These are phyloP conservation scores for Fusarium heterosporum DNA, from an alignment of 2,329 filamentous ascomycete species.

Conservation along the genomic window DNA sequence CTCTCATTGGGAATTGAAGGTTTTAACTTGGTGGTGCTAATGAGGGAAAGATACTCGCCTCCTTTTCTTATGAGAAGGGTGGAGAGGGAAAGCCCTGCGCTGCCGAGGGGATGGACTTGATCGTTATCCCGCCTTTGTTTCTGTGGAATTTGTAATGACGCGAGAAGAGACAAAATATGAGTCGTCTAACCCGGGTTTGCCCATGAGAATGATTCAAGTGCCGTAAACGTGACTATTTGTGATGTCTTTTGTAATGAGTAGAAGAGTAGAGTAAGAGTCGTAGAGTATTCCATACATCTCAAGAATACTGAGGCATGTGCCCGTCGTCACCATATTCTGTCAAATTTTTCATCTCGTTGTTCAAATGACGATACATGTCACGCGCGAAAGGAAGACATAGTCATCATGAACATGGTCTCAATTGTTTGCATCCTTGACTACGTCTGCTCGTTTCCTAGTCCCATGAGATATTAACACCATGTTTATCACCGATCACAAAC, in stretches of 20 bases:
- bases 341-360: too few relatives aligned
- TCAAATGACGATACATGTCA: not conserved
- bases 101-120: constrained; percentile 87
- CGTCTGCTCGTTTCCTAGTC: constrained; percentile 31
- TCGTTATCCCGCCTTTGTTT: constrained; percentile 75
- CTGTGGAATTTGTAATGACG: constrained; percentile 42
- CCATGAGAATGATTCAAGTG: constrained; percentile 41
- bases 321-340: accelerated
- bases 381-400: not conserved
- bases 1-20: constrained; percentile 48
- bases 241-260: not conserved
- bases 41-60: constrained; percentile 98
- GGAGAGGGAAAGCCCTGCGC: constrained; percentile 98
- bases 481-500: constrained; percentile 11
- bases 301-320: not conserved
- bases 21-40: constrained; percentile 80
- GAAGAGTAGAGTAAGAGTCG: not conserved
- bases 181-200: constrained; percentile 40
- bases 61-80: constrained; percentile 48
- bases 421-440: constrained; percentile 37
- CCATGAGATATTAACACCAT: constrained; percentile 24
- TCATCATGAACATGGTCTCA: constrained; percentile 43
- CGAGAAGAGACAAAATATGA: constrained; percentile 46
- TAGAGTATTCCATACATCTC: not conserved
- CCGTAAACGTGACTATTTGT: constrained; percentile 4